Percentiles rank a stretch among this genome's conserved stretches.
Conservation (phyloP, 805 yeast species). For the Lachancea meyersii region DNA sequence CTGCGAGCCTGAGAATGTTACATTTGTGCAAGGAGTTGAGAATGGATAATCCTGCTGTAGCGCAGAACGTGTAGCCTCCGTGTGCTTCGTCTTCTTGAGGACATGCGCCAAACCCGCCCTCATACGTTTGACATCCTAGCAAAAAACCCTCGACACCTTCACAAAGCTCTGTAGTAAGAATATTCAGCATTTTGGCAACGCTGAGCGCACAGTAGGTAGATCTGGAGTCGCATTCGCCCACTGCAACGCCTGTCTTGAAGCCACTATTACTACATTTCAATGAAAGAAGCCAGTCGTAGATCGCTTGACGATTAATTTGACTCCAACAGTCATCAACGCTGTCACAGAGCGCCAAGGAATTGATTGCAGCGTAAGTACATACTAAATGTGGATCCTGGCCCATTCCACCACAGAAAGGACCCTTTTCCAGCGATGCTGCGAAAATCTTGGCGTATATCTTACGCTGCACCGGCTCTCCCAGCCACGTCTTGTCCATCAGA, state of each 20-base stretch:
- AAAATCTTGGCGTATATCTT: slow-evolving; percentile 30
- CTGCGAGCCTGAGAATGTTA: slow-evolving; percentile 44
- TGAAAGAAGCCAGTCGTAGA: slow-evolving; percentile 58
- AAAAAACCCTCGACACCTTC: slow-evolving; percentile 56
- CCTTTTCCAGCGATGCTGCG: slow-evolving; percentile 33
- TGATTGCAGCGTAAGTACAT: slow-evolving; percentile 70
- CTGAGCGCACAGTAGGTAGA: slow-evolving; percentile 84
- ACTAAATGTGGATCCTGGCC: slow-evolving; percentile 83
- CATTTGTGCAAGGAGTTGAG: slow-evolving; percentile 39
- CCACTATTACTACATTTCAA: slow-evolving; percentile 70
- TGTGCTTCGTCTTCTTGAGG: slow-evolving; percentile 83
- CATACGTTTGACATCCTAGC: slow-evolving; percentile 72
- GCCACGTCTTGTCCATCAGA: slow-evolving; percentile 34
- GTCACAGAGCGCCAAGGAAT: slow-evolving; percentile 51
- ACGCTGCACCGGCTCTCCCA: slow-evolving; percentile 24
- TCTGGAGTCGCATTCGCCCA: slow-evolving; percentile 81
- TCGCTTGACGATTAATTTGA: slow-evolving; percentile 39
- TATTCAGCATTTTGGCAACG: slow-evolving; percentile 57
- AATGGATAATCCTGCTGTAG: slow-evolving; percentile 55
- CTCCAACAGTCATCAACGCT: slow-evolving; percentile 38
- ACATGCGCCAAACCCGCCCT: slow-evolving; percentile 90
- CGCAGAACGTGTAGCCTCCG: slow-evolving; percentile 95
- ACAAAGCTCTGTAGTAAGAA: slow-evolving; percentile 54
- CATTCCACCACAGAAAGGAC: slow-evolving; percentile 83
- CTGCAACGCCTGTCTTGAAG: slow-evolving; percentile 37